Base-by-base conservation (phyloP, 1,284 basidiomycete genomes). In the Sporisorium exsertum region DNA sequence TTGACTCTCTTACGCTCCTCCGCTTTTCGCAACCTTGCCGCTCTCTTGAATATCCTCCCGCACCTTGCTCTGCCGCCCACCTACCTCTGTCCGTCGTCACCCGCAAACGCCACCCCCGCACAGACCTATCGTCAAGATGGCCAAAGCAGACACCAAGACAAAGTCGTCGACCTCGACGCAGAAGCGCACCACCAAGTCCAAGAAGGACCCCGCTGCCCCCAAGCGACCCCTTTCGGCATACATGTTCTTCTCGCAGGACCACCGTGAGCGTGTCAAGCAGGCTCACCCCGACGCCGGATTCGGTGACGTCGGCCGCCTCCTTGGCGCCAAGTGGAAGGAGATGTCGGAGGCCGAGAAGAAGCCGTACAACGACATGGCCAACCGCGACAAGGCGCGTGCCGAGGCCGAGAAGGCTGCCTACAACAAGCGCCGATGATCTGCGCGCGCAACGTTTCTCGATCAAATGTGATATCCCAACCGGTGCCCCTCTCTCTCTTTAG, bases 171-270 rank as follows among this genome's bases (percentile, higher is more conserved):
- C 79, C 46, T 63, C 62, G 61, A 66, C 72, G 55, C 55, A 61
- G 54, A 69, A 78, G 64, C 71, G 81, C 65, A 66, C 70, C 57
- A 75, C 77, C 64, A 80, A 80, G 76, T 61, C 79, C 77, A 82
- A 82, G 85, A 88, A 87, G 84, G 88, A 93, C 86, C 89, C 90
- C 72, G 92, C 92, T 84, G 92, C 92, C 12, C 94, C 94, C 66
- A 95, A 95, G 88, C 90, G 94, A 58, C 92, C 94, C 2, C 89
- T 97, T 58, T 96, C 94, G 57, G 94, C 95, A 60, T 98, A 97
- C 89, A 97, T 98, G 95, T 95, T 95, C 92, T 97, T 97, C 90
- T 92, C 91, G 83, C 93, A 95, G 87, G 95, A 95, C 87, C 93
- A 93, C 92, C 90, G 95, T 85, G 93, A 96, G 87, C 91, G 92